phyloP scores from a whole-genome alignment of 345 rosid species.

The Camelina neglecta region DNA sequence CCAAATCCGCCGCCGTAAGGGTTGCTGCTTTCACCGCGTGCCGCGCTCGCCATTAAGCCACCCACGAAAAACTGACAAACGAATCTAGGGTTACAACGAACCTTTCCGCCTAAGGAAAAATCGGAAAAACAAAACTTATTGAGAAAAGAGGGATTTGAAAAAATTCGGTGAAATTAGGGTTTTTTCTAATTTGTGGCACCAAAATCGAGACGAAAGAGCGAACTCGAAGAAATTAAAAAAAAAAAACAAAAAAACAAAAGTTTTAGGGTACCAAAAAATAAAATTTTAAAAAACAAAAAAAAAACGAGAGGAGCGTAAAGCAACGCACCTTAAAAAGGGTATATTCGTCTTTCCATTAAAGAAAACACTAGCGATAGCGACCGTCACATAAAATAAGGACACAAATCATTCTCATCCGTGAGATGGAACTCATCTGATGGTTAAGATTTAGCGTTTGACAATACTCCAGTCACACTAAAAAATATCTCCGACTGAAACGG shows the following conservation, averaged over 20 bases:
- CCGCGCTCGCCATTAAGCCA: conserved; percentile 53
- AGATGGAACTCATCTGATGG: conserved; percentile 20
- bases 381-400: conserved; percentile 18
- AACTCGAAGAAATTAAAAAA: neutral
- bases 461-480: conserved; percentile 15
- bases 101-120: conserved; percentile 38
- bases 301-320: conserved; percentile 45
- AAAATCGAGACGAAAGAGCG: conserved; percentile 21
- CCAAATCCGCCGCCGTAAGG: conserved; percentile 53
- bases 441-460: neutral
- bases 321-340: conserved; percentile 35
- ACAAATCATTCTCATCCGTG: conserved; percentile 16
- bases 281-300: neutral
- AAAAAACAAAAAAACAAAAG: neutral
- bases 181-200: conserved; percentile 45
- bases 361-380: conserved; percentile 4
- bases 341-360: conserved; percentile 14
- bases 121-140: conserved; percentile 22
- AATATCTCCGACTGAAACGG: conserved; percentile 18
- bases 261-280: conserved; percentile 28
- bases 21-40: conserved; percentile 52
- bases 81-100: conserved; percentile 51
- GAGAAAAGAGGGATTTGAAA: conserved; percentile 17
- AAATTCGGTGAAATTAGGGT: conserved; percentile 50
- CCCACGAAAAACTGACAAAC: conserved; percentile 15